Percentiles rank a stretch among this genome's conserved stretches.
phyloP scores from a whole-genome alignment of 345 rosid genomes.

The Eucalyptus marginata region DNA sequence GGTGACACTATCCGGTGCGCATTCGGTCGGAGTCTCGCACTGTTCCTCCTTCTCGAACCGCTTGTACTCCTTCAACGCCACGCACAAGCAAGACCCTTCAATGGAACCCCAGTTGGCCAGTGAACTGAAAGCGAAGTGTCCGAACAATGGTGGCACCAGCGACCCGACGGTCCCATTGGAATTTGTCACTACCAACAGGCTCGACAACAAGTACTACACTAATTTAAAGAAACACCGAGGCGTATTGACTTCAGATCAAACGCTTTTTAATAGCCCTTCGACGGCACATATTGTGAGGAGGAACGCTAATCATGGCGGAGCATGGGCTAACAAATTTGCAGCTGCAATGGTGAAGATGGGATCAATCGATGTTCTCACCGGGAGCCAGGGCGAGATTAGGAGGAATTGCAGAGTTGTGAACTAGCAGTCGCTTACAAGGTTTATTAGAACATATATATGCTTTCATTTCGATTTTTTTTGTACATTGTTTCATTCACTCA shows the following conservation, averaged over 20 bases:
- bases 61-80: not conserved
- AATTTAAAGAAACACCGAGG: not conserved
- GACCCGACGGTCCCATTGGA: not conserved
- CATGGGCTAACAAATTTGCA: not conserved
- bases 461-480: not conserved
- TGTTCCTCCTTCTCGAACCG: slow-evolving; percentile 4
- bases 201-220: not conserved
- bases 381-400: slow-evolving; percentile 7
- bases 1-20: slow-evolving; percentile 16
- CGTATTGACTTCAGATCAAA: not conserved
- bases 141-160: not conserved
- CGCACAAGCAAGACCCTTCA: not conserved
- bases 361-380: slow-evolving; percentile 4
- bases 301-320: not conserved
- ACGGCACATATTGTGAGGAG: not conserved
- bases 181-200: not conserved
- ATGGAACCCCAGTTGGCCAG: not conserved
- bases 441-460: not conserved
- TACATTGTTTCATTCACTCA: not conserved
- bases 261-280: not conserved
- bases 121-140: not conserved
- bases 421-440: not conserved
- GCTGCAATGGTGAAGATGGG: slow-evolving; percentile 15
- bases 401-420: not conserved
- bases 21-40: slow-evolving; percentile 3